Evolutionary conservation across 164 flowering plant species (phyloP), one percentile per base, ranked within the genome.

Genomic region (Buxus sempervirens): DNA sequence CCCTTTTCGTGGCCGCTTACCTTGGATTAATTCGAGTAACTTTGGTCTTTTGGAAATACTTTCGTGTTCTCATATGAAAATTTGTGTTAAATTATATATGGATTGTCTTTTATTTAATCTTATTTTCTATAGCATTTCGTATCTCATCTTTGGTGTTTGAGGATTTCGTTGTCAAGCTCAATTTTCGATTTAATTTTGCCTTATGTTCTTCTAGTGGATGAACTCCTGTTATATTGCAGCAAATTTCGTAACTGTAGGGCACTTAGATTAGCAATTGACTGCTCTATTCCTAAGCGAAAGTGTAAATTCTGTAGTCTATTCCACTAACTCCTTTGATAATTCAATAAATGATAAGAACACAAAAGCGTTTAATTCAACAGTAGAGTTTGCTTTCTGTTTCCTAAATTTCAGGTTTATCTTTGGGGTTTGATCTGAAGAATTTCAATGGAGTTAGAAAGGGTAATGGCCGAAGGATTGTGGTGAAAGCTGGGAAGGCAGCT

Each of bases 401-500:
- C 5, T 19, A 15, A 62, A 60, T 70, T 80, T 36, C 86, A 93
- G 98, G 98, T 70, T 58, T 76, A 58, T 83, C 91, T 23, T 75
- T 89, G 82, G 86, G 85, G 15, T 69, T 86, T 53, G 77, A 78
- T 73, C 76, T 87, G 61, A 73, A 54, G 61, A 73, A 54, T 75
- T 70, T 84, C 38, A 72, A 62, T 15, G 82, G 80, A 24, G 57
- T 66, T 28, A 71, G 72, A 60, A 71, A 67, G 58, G 70, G 54
- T 58, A 81, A 32, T 72, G 62, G 88, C 42, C 79, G 72, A 7
- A 76, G 90, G 15, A 72, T 90, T 12, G 88, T 87, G 80, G 91
- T 91, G 60, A 79, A 80, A 59, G 88, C 97, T 22, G 88, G 88
- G 66, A 90, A 81, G 80, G 73, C 79, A 70, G 75, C 82, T 41